Percentiles rank a stretch among this genome's conserved stretches.
Conservation (phyloP, 2,329 filamentous ascomycete species). For the Colletotrichum tofieldiae region DNA sequence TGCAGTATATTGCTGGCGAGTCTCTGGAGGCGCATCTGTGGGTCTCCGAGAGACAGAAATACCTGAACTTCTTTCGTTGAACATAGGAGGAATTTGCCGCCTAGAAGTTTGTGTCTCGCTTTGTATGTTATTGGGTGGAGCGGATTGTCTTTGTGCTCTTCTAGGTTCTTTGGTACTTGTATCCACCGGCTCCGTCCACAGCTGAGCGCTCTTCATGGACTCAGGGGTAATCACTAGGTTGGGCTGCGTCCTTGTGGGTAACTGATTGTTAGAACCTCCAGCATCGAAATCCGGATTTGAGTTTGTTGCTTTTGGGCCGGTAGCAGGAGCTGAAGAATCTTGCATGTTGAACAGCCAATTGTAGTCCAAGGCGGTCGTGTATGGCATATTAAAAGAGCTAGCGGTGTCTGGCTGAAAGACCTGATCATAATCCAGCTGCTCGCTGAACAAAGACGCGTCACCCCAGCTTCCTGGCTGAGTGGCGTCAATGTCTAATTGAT, state of each 20-base stretch:
- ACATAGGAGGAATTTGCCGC: background rate
- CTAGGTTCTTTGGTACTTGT: background rate
- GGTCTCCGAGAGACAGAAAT: background rate
- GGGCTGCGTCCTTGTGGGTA: slow-evolving; percentile 24
- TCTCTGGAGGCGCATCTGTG: background rate
- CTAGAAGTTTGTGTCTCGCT: background rate
- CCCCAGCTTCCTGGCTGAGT: slow-evolving; percentile 23
- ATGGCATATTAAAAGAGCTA: slow-evolving; percentile 76
- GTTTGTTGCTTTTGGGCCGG: background rate
- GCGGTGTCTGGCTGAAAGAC: slow-evolving; percentile 74
- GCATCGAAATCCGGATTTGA: background rate
- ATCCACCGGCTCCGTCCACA: slow-evolving; percentile 43
- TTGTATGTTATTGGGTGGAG: slow-evolving; percentile 34
- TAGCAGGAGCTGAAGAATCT: slow-evolving; percentile 45
- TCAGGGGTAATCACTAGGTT: slow-evolving; percentile 43
- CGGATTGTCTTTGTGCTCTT: slow-evolving; percentile 18
- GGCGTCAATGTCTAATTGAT: slow-evolving; percentile 2
- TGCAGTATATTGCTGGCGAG: background rate
- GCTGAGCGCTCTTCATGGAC: slow-evolving; percentile 47
- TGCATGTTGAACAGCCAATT: slow-evolving; percentile 73
- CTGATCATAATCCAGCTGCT: slow-evolving; percentile 61
- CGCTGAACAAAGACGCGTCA: slow-evolving; percentile 11
- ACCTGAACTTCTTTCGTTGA: background rate
- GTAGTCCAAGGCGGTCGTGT: slow-evolving; percentile 74
- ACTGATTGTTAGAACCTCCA: background rate